These are phyloP conservation scores for Fusarium mundagurra DNA, from an alignment of 2,329 filamentous ascomycete genomes.

Conservation along the genomic window DNA sequence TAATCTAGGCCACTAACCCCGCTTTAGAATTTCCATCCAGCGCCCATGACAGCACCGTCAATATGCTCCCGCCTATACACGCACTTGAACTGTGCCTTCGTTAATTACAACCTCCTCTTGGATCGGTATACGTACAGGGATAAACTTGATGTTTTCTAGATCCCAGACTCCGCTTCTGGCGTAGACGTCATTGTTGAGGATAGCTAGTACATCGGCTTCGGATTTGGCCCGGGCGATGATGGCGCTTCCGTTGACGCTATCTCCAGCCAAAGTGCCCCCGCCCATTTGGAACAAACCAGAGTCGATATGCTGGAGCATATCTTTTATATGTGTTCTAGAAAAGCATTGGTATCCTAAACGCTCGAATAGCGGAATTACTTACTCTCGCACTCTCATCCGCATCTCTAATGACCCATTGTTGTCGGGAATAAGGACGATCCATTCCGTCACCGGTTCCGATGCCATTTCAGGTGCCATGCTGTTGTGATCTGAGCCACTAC, in stretches of 20 bases:
- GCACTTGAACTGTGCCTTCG: neutral
- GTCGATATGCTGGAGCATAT: neutral
- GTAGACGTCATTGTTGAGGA: neutral
- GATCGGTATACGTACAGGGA: neutral
- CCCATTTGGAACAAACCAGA: slow-evolving; percentile 3
- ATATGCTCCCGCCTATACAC: neutral
- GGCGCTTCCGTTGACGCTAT: neutral
- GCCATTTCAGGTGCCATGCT: neutral
- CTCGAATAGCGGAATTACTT: neutral
- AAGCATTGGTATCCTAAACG: neutral
- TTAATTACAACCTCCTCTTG: accelerated
- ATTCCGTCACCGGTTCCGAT: neutral
- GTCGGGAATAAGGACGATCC: neutral
- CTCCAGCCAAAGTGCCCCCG: neutral
- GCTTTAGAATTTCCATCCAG: neutral
- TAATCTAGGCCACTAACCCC: neutral
- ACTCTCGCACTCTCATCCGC: neutral
- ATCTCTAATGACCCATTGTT: neutral
- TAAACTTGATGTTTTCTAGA: neutral
- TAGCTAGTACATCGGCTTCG: neutral
- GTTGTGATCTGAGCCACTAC: neutral
- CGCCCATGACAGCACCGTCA: neutral
- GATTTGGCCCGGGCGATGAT: neutral
- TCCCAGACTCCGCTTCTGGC: neutral
- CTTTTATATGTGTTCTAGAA: neutral